phyloP scores from a whole-genome alignment of 441 rosid species.

The Pelargonium fulgidum region DNA sequence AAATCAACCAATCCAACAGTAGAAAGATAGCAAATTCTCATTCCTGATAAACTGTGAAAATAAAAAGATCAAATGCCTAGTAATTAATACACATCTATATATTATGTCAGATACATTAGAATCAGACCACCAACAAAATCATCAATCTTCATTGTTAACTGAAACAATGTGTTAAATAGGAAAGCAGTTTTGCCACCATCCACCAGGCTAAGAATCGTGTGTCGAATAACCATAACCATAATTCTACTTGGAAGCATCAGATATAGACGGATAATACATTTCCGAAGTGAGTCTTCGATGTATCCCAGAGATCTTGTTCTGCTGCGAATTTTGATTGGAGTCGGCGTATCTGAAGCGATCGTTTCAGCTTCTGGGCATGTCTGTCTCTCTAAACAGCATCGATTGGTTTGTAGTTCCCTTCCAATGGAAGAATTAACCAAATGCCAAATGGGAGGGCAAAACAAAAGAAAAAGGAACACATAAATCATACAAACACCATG shows the following conservation, averaged over 20 bases:
- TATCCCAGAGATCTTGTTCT: background rate
- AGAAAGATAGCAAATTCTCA: background rate
- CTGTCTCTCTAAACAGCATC: background rate
- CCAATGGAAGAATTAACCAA: constrained; percentile 14
- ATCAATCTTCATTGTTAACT: constrained; percentile 17
- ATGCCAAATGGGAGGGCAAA: constrained; percentile 16
- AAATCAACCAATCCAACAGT: background rate
- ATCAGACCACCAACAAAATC: constrained; percentile 22
- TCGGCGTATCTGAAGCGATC: background rate
- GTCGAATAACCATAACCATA: constrained; percentile 10
- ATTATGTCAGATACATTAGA: constrained; percentile 19
- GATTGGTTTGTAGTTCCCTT: constrained; percentile 13
- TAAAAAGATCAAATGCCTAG: background rate
- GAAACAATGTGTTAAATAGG: constrained; percentile 4
- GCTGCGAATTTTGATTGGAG: background rate
- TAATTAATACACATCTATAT: constrained; percentile 20
- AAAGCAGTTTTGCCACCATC: constrained; percentile 7
- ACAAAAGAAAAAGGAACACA: constrained; percentile 14
- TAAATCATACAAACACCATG: constrained; percentile 20
- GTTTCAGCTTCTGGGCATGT: constrained; percentile 11
- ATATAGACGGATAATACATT: background rate
- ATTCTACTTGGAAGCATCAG: constrained; percentile 8
- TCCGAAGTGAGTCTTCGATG: no score
- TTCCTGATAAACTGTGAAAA: constrained; percentile 7
- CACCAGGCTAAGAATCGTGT: constrained; percentile 9